Evolutionary conservation across 371 early-diverging fungal genomes (phyloP).

Genomic region (Homolaphlyctis polyrhiza): DNA sequence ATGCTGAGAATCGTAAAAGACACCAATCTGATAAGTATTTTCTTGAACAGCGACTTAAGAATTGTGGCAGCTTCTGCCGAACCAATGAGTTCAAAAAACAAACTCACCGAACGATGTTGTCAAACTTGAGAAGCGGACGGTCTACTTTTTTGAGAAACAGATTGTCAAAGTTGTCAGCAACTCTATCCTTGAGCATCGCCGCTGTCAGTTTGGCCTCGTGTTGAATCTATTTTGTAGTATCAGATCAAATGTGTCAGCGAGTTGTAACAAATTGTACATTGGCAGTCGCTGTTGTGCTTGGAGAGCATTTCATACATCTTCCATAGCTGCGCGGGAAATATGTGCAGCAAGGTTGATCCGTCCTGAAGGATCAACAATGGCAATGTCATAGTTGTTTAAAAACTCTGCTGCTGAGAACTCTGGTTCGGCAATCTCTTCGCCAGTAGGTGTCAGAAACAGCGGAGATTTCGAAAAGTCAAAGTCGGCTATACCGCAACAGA

Average conservation of each 20-base stretch:
- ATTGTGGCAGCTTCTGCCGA: too few species aligned
- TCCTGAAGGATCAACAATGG: conserved; percentile 81
- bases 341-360: conserved; percentile 71
- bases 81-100: too few species aligned
- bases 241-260: too few species aligned
- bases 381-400: conserved; percentile 60
- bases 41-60: too few species aligned
- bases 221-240: conserved; percentile 46
- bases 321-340: conserved; percentile 52
- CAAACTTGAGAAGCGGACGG: conserved; percentile 57
- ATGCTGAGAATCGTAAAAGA: conserved; percentile 14
- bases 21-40: conserved; percentile 8
- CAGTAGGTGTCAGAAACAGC: conserved; percentile 57
- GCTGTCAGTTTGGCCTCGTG: conserved; percentile 64
- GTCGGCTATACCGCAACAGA: conserved; percentile 32
- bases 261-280: not conserved
- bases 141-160: conserved; percentile 69
- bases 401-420: conserved; percentile 62
- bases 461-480: conserved; percentile 71
- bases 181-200: conserved; percentile 54
- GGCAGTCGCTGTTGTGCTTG: not conserved
- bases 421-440: conserved; percentile 25
- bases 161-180: conserved; percentile 62
- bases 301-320: too few species aligned
- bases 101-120: conserved; percentile 57